Conservation (phyloP, 2,329 filamentous ascomycete genomes). For the Aspergillus quadricinctus region DNA sequence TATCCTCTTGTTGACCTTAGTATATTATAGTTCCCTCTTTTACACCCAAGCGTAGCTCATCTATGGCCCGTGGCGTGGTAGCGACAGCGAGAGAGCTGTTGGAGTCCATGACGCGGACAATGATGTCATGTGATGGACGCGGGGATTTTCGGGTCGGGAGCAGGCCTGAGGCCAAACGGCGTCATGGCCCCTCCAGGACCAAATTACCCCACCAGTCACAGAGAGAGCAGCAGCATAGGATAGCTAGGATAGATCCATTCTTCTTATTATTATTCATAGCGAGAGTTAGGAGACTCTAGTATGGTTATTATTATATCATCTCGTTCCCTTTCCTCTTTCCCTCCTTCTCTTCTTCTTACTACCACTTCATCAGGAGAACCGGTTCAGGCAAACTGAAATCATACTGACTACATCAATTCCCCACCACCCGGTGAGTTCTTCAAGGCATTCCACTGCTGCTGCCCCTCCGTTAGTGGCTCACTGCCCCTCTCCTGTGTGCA, state of each 20-base stretch:
- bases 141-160: slow-evolving; percentile 19
- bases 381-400: slow-evolving; percentile 21
- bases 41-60: not conserved
- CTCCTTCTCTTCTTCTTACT: not conserved
- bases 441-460: slow-evolving; percentile 7
- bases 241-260: not conserved
- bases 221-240: not conserved
- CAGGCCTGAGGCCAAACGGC: slow-evolving; percentile 16
- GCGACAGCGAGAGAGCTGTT: not conserved
- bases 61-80: not conserved
- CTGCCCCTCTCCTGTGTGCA: slow-evolving; percentile 10
- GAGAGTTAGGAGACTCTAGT: not conserved
- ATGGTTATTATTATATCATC: not conserved
- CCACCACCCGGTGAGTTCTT: slow-evolving; percentile 36
- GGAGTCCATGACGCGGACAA: slow-evolving; percentile 1
- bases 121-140: slow-evolving; percentile 24
- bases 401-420: slow-evolving; percentile 34
- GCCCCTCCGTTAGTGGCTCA: slow-evolving; percentile 17
- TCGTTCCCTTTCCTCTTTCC: slow-evolving; percentile 1
- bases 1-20: too few species aligned
- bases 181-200: slow-evolving; percentile 10
- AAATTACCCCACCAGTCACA: slow-evolving; percentile 13
- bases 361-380: not conserved
- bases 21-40: not conserved
- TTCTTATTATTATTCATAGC: not conserved